Base-by-base conservation (phyloP, 768 basidiomycete genomes). In the Phlebiopsis flavidoalba region DNA sequence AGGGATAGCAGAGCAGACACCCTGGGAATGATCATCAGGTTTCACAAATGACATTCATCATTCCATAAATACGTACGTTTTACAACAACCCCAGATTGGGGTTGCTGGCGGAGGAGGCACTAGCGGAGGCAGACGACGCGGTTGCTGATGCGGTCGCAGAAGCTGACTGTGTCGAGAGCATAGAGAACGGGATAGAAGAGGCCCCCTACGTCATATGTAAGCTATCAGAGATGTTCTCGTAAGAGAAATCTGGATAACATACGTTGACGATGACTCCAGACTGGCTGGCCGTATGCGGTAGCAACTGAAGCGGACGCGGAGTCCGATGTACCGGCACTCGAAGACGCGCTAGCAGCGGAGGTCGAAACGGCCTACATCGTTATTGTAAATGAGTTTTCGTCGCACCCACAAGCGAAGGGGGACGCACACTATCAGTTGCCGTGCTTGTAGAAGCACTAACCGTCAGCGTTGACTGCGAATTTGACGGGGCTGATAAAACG, bases 221-320 rank as follows among this genome's bases (percentile, higher is more conserved):
- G 12, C 10, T 15, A 37, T 37, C 31, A 45, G 19, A 8, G 5
- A n/a, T 17, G 47, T 22, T 8, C 57, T 49, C 15, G 12, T 35
- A 37, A 10, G 19, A 47, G 47, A 22, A 19, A 17, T 12, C 3
- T 4, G 37, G 17, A 7, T 12, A 8, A 22, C 60, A 48, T 48
- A 61, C 60, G 47, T 56, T 54, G 31, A 57, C 53, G 10, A n/a
- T 17, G 15, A 56, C 53, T 15, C 50, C 47, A 24, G 60, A 52
- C 21, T 51, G 36, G 50, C 49, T 59, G 17, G 61, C 59, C 26
- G 66, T 65, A 33, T n/a, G 72, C 53, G 3, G 65, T 66, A 3
- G 73, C 45, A 26, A 67, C 64, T 26, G 75, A 61, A 17, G 72
- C 54, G 19, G 69, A 55, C 37, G 66, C 51, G 17, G 65, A 59